These are phyloP conservation scores for Penicillium flavigenum DNA, from an alignment of 495 filamentous ascomycete species.

Conservation along the genomic window DNA sequence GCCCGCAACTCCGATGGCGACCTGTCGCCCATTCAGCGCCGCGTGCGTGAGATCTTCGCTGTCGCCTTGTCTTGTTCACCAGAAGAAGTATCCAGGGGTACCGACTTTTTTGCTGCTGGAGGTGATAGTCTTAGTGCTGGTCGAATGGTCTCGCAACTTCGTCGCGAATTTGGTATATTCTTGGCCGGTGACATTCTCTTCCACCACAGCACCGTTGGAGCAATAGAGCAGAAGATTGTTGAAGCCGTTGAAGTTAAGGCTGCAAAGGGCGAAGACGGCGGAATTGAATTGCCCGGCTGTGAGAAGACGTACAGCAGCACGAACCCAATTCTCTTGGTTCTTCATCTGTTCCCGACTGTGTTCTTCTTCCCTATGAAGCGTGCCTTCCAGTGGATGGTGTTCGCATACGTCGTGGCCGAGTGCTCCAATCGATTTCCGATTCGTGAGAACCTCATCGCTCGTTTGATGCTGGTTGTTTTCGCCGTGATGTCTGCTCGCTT, in stretches of 20 bases:
- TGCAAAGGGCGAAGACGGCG: constrained; percentile 13
- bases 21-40: constrained; percentile 23
- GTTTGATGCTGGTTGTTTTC: constrained; percentile 35
- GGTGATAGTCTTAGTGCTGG: constrained; percentile 47
- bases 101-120: constrained; percentile 46
- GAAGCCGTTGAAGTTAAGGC: constrained; percentile 26
- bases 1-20: constrained; percentile 15
- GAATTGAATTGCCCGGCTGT: constrained; percentile 23
- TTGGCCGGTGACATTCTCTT: constrained; percentile 44
- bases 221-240: constrained; percentile 21
- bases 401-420: constrained; percentile 33
- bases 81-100: constrained; percentile 25
- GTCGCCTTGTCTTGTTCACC: constrained; percentile 21
- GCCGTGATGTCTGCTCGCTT: constrained; percentile 33
- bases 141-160: constrained; percentile 38
- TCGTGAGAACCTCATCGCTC: constrained; percentile 25
- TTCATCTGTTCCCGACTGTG: constrained; percentile 39
- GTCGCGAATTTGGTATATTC: constrained; percentile 35
- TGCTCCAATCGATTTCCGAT: constrained; percentile 23
- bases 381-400: constrained; percentile 41
- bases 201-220: constrained; percentile 30
- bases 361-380: constrained; percentile 39
- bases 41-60: constrained; percentile 34
- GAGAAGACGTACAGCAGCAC: constrained; percentile 40
- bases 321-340: constrained; percentile 34